phyloP scores from a whole-genome alignment of 164 flowering plant genomes.

The Vitis rotundifolia region DNA sequence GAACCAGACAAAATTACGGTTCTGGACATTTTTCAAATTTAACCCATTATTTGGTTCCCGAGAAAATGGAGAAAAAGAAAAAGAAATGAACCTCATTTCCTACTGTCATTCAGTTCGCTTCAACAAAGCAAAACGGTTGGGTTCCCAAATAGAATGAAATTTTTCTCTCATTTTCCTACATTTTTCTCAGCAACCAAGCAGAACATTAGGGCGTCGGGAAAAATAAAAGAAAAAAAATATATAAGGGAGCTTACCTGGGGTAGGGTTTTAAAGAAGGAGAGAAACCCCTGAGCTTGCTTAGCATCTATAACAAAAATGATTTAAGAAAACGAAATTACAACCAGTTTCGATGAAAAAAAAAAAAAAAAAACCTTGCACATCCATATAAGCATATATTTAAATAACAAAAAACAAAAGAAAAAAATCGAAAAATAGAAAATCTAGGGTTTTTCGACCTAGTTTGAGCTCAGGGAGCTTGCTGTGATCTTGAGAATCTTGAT shows the following conservation, averaged over 20 bases:
- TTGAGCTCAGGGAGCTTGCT: slow-evolving; percentile 93
- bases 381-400: background rate
- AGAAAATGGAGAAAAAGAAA: background rate
- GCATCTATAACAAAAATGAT: slow-evolving; percentile 52
- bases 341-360: background rate
- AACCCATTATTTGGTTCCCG: background rate
- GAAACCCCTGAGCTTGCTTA: slow-evolving; percentile 97
- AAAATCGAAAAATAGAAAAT: background rate
- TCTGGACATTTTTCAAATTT: background rate
- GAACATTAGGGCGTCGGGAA: background rate
- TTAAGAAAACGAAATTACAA: background rate
- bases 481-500: slow-evolving; percentile 45
- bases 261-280: slow-evolving; percentile 85
- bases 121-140: no score
- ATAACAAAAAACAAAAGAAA: background rate
- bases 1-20: no score
- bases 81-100: background rate
- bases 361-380: background rate
- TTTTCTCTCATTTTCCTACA: background rate
- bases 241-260: slow-evolving; percentile 51
- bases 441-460: slow-evolving; percentile 51
- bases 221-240: background rate
- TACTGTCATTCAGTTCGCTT: background rate
- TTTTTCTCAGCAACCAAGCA: slow-evolving; percentile 4
- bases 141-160: background rate